phyloP scores from a whole-genome alignment of 345 rosid genomes.

The Camelina hispida region DNA sequence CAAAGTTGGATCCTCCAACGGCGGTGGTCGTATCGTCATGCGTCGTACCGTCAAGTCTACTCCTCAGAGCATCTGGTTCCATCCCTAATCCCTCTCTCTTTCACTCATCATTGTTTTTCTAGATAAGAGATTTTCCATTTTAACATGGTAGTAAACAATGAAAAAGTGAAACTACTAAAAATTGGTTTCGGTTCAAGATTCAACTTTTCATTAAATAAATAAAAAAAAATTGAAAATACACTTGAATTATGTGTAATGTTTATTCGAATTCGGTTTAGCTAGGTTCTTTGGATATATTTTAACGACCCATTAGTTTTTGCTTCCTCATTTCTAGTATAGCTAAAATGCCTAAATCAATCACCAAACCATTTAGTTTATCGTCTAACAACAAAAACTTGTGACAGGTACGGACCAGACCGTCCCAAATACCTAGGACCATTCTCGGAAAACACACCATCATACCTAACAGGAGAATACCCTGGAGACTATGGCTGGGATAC shows the following conservation, averaged over 20 bases:
- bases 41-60: constrained; percentile 81
- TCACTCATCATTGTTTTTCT: too few relatives aligned
- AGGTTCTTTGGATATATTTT: too few relatives aligned
- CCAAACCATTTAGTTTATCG: not conserved
- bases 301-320: not conserved
- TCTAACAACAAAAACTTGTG: constrained; percentile 1
- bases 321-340: not conserved
- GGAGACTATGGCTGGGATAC: constrained; percentile 68
- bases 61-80: constrained; percentile 86
- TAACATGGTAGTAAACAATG: too few relatives aligned
- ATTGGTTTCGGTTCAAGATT: too few relatives aligned
- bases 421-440: constrained; percentile 59
- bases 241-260: too few relatives aligned
- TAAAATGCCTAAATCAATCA: too few relatives aligned
- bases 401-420: constrained; percentile 49
- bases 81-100: not conserved
- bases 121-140: too few relatives aligned
- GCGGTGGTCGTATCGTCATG: constrained; percentile 71
- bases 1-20: constrained; percentile 60
- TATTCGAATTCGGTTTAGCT: too few relatives aligned
- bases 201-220: too few relatives aligned
- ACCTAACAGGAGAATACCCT: constrained; percentile 55
- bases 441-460: constrained; percentile 53
- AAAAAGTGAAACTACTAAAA: too few relatives aligned
- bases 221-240: too few relatives aligned